Evolutionary conservation across 768 basidiomycete species (phyloP).

Genomic region (Pulveroboletus sp.): DNA sequence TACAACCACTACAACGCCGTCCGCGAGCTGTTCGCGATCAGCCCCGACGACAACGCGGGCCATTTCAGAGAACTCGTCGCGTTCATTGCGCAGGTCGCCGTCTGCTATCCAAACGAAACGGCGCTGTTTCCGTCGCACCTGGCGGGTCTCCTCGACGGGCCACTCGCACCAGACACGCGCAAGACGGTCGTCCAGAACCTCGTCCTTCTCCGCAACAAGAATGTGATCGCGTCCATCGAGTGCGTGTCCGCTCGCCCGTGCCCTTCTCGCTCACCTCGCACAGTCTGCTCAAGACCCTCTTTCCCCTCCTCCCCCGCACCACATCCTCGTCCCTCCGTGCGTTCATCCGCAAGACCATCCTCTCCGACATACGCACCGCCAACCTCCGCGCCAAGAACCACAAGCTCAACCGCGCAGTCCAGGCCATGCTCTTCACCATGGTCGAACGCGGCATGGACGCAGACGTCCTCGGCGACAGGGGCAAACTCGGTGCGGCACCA

Average conservation of each 20-base stretch:
- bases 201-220: constrained; percentile 90
- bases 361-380: constrained; percentile 89
- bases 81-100: constrained; percentile 80
- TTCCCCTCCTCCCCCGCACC: constrained; percentile 93
- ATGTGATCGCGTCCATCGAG: constrained; percentile 91
- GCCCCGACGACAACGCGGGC: constrained; percentile 81
- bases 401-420: constrained; percentile 93
- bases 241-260: constrained; percentile 38
- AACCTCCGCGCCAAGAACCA: constrained; percentile 89
- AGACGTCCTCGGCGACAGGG: constrained; percentile 82
- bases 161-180: constrained; percentile 75
- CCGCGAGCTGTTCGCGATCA: constrained; percentile 78
- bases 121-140: constrained; percentile 81
- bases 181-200: constrained; percentile 86
- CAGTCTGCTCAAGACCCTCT: constrained; percentile 87
- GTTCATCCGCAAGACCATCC: constrained; percentile 89
- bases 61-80: constrained; percentile 85
- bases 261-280: constrained; percentile 1
- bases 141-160: constrained; percentile 71
- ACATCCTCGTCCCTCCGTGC: constrained; percentile 80
- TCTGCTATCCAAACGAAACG: constrained; percentile 89
- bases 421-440: constrained; percentile 95
- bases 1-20: constrained; percentile 93
- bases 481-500: constrained; percentile 53
- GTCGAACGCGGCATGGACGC: constrained; percentile 88